Base-by-base conservation (phyloP, 495 filamentous ascomycete genomes). In the Gamarada debralockiae region DNA sequence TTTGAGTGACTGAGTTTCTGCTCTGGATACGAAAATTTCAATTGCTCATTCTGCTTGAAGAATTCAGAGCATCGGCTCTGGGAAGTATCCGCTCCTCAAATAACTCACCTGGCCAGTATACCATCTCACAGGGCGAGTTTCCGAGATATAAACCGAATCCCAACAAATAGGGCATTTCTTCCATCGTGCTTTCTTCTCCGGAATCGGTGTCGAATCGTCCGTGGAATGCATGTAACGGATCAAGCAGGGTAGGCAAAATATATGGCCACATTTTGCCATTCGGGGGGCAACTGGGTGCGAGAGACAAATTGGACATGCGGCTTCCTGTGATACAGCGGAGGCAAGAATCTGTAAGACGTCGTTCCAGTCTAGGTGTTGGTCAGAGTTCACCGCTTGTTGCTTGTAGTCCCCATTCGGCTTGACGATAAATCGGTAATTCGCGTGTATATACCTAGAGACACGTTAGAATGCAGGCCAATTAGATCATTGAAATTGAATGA, bases 131-230 rank as follows among this genome's bases (percentile, higher is more conserved):
- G 93, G 89, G 20, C 87, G 77, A n/a, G 87, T 89, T 46, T 98
- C 93, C 1, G 88, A 84, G 8, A 90, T 76, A 64, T 90, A 96
- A 14, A 98, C 81, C 20, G 78, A 81, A 61, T 97, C 93, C 75
- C 85, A 92, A 68, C 93, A 98, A 29, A 98, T 95, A 5, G 93
- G 95, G 61, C 93, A 98, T 64, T 95, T 96, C 71, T 95, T 91
- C 79, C 86, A 96, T 47, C 90, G 78, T 44, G 88, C 79, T 66
- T 78, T 85, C 66, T 86, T 90, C 53, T 87, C 82, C 9, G 76
- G 78, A 2, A 75, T 53, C 4, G 73, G 74, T 15, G 81, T 76
- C 1, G 80, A 79, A 22, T 83, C 86, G 31, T 90, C 87, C 1
- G 74, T 80, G 6, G 90, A 85, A 60, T 95, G 89, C 92, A 98